phyloP scores from a whole-genome alignment of 768 basidiomycete species.

The Asterophora lycoperdoides region DNA sequence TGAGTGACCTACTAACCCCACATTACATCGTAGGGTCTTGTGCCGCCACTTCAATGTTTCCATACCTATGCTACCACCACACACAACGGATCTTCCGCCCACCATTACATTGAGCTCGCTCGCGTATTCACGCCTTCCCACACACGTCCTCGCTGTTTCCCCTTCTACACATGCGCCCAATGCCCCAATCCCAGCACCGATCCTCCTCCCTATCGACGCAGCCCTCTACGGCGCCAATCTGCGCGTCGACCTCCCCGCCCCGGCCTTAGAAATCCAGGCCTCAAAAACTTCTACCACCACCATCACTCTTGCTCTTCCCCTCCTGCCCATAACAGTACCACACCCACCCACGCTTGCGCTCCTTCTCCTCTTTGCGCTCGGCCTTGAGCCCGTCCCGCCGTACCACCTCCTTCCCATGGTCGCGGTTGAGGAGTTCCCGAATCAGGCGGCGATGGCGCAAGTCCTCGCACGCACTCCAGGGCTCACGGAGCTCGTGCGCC shows the following conservation, averaged over 20 bases:
- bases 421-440: slow-evolving; percentile 59
- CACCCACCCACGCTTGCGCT: slow-evolving; percentile 53
- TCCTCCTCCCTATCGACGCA: slow-evolving; percentile 51
- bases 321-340: slow-evolving; percentile 46
- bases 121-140: slow-evolving; percentile 42
- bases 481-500: slow-evolving; percentile 31
- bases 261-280: neutral
- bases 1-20: neutral
- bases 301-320: slow-evolving; percentile 43
- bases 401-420: slow-evolving; percentile 49
- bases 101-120: slow-evolving; percentile 31
- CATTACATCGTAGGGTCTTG: slow-evolving; percentile 31
- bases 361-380: slow-evolving; percentile 54
- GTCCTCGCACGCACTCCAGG: slow-evolving; percentile 39
- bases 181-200: slow-evolving; percentile 22
- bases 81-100: slow-evolving; percentile 29
- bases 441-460: slow-evolving; percentile 52
- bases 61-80: slow-evolving; percentile 12
- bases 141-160: slow-evolving; percentile 51
- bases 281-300: slow-evolving; percentile 25
- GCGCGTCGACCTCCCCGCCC: slow-evolving; percentile 30
- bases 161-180: slow-evolving; percentile 23
- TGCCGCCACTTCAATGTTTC: slow-evolving; percentile 42
- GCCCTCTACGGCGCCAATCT: slow-evolving; percentile 41
- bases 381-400: slow-evolving; percentile 41